Evolutionary conservation across 441 rosid genomes (phyloP).

Genomic region (Adansonia rubrostipa): DNA sequence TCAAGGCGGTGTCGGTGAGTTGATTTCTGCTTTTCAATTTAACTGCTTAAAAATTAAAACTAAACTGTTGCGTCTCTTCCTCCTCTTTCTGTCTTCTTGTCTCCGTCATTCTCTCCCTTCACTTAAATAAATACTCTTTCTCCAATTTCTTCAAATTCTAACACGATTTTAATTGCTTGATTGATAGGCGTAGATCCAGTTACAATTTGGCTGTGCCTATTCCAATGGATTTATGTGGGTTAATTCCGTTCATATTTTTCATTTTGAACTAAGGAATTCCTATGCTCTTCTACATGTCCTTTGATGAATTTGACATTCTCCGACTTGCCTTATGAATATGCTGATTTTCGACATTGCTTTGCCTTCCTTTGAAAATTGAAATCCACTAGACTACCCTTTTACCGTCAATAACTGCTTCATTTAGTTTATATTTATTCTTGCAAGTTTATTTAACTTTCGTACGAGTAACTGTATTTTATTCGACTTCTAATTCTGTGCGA

Average conservation of each 20-base stretch:
- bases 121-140: background rate
- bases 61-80: background rate
- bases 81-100: background rate
- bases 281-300: background rate
- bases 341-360: background rate
- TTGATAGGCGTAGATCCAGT: slow-evolving; percentile 5
- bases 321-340: background rate
- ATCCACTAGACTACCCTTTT: background rate
- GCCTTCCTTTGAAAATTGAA: background rate
- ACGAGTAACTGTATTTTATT: too few species aligned
- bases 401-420: background rate
- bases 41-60: background rate
- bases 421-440: background rate
- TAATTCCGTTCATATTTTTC: background rate
- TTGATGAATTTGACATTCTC: background rate
- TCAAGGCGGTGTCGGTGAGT: slow-evolving; percentile 4
- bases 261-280: too few species aligned
- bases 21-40: background rate
- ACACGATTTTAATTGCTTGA: background rate
- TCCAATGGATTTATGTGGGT: background rate
- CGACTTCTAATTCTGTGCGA: too few species aligned
- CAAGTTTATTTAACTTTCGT: background rate
- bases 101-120: background rate
- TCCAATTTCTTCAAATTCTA: background rate
- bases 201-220: background rate